Evolutionary conservation across 78 protist genomes (phyloP), one percentile per base, ranked within the genome.

Genomic region (Pelomyxa schiedti): DNA sequence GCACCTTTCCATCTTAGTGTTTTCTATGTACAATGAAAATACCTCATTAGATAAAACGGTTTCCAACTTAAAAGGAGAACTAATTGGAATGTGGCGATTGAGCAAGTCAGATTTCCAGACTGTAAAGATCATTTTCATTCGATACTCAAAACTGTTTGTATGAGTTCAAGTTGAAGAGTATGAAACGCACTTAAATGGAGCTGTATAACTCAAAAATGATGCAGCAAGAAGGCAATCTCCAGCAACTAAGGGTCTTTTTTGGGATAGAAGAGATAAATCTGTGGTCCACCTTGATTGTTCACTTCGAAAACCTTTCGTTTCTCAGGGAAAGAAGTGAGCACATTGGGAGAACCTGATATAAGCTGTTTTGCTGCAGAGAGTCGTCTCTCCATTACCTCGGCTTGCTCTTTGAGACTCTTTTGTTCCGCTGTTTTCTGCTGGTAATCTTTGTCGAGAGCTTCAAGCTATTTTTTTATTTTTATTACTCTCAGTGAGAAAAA

Each of bases 141-240:
- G 73, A 79, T 80, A 89, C n/a, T 87, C 84, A 29, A 30, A 66
- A 77, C 84, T 63, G 75, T 92, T 92, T 9, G 95, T 88, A 0
- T 95, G 96, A 3, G 82, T 75, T 75, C 92, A 94, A n/a, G 89
- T 58, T 29, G 92, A 73, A 76, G 90, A 90, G 7, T 92, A 89
- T 1, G 94, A 38, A 1, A 93, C 91, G n/a, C n/a, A 66, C 80
- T 83, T 63, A 73, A 94, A 94, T 9, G 95, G 90, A 0, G 96
- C 98, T 3, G 82, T 75, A 76, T 94, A 94, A n/a, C 88, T 58
- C 30, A 94, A 73, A 76, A 92, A 90, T 6, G 93, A 89, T 1
- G 94, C 41, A 1, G 94, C 91, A 29, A 94, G 35, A 35, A 90
- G 52, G 38, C 89, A 79, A 53, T 94, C 96, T 29, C 98, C 98